phyloP scores from a whole-genome alignment of 352 stramenopile species.

The Elongisporangium undulatum region DNA sequence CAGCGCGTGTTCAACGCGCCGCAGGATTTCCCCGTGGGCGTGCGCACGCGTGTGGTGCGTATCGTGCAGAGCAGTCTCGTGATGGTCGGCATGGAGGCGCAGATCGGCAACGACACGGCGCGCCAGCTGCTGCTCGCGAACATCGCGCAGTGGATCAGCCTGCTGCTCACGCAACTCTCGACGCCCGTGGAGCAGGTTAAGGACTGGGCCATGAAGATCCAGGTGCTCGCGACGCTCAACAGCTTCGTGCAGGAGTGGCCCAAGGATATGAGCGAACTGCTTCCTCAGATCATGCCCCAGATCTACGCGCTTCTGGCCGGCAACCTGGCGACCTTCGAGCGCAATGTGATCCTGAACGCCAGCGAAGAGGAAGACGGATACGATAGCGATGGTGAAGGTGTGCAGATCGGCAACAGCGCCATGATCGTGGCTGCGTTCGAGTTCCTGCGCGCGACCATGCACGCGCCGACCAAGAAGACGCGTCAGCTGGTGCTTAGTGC shows the following conservation, averaged over 20 bases:
- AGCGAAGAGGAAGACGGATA: conserved; percentile 62
- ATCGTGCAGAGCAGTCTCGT: conserved; percentile 77
- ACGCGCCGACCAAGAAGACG: conserved; percentile 81
- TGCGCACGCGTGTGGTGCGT: conserved; percentile 52
- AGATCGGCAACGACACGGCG: conserved; percentile 60
- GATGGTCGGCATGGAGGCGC: conserved; percentile 81
- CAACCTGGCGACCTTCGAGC: conserved; percentile 45
- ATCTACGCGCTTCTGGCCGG: conserved; percentile 51
- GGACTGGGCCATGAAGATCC: conserved; percentile 71
- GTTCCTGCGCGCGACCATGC: conserved; percentile 64
- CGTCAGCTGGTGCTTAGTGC: conserved; percentile 44
- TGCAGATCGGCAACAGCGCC: conserved; percentile 54
- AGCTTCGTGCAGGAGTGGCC: conserved; percentile 83
- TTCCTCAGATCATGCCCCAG: conserved; percentile 70
- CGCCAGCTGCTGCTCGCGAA: conserved; percentile 60
- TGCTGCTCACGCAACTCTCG: conserved; percentile 56
- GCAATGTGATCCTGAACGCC: conserved; percentile 44
- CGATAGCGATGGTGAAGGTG: conserved; percentile 73
- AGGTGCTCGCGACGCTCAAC: conserved; percentile 65
- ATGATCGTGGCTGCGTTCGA: conserved; percentile 72
- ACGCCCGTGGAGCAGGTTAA: conserved; percentile 38
- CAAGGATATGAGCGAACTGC: conserved; percentile 68
- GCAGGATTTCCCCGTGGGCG: conserved; percentile 39
- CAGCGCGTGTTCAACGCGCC: conserved; percentile 49
- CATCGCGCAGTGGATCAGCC: conserved; percentile 61